A percentile compares a stretch with the other conserved stretches of the same genome.
Conservation (phyloP, 2,329 filamentous ascomycete species). For the Nemania serpens region DNA sequence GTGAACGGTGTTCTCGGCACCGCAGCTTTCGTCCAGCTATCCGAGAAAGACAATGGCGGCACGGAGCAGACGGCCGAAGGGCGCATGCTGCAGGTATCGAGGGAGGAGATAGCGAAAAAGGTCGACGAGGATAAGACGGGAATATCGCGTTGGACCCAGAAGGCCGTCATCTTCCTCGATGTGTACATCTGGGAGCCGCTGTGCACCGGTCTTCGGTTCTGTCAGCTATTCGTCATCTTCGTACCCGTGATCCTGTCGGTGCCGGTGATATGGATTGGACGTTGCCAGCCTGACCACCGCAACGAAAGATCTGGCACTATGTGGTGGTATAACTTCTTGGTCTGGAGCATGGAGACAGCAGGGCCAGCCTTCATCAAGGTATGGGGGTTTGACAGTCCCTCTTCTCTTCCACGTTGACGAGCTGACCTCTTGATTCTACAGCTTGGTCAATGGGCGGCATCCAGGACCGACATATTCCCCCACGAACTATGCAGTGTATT, state of each 20-base stretch:
- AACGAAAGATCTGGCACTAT: conserved; percentile 81
- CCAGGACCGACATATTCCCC: conserved; percentile 94
- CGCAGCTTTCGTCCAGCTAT: conserved; percentile 61
- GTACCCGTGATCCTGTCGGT: conserved; percentile 83
- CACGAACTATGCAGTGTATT: conserved; percentile 89
- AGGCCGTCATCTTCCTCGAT: conserved; percentile 70
- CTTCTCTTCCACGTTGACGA: background rate
- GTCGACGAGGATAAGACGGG: conserved; percentile 66
- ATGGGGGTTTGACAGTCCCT: conserved; percentile 24
- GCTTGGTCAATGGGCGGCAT: conserved; percentile 98
- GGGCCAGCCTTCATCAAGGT: conserved; percentile 98
- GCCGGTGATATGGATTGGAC: conserved; percentile 80
- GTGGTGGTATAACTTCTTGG: conserved; percentile 93
- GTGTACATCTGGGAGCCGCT: conserved; percentile 80
- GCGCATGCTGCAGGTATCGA: conserved; percentile 84
- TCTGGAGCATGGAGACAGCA: conserved; percentile 86
- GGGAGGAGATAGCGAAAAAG: conserved; percentile 74
- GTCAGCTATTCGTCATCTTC: conserved; percentile 87
- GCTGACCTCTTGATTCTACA: conserved; percentile 44
- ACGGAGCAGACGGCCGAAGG: conserved; percentile 71
- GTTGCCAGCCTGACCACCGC: conserved; percentile 63
- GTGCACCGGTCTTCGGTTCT: conserved; percentile 83
- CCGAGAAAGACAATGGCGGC: conserved; percentile 57
- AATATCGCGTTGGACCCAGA: conserved; percentile 61
- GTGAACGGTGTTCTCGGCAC: conserved; percentile 54